Conservation (phyloP, 2,329 filamentous ascomycete genomes). For the Colletotrichum sp. region DNA sequence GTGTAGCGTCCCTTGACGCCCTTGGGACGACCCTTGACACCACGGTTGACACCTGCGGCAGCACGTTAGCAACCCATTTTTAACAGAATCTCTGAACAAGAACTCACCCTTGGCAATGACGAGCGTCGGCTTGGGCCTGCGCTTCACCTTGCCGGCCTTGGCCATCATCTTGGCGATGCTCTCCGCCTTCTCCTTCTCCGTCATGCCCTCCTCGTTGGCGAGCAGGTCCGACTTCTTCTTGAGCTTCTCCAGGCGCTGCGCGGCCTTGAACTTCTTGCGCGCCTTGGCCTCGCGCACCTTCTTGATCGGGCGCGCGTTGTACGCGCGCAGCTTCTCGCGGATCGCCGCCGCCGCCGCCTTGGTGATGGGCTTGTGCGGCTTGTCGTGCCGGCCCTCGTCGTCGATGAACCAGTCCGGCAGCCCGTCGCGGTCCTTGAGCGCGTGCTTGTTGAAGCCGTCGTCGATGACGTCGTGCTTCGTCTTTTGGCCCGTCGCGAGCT, state of each 20-base stretch:
- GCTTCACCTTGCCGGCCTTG: conserved; percentile 85
- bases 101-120: conserved; percentile 79
- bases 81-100: too few relatives aligned
- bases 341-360: conserved; percentile 90
- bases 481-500: conserved; percentile 86
- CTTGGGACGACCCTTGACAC: conserved; percentile 83
- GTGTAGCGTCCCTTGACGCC: conserved; percentile 97
- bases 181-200: conserved; percentile 93
- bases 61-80: background rate
- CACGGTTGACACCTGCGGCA: conserved; percentile 65
- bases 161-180: conserved; percentile 83
- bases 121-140: conserved; percentile 80
- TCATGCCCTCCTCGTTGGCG: conserved; percentile 88
- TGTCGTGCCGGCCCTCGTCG: conserved; percentile 86
- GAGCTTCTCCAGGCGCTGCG: conserved; percentile 88
- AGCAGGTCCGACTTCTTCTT: conserved; percentile 96
- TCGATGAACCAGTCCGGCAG: conserved; percentile 98
- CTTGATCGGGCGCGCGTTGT: conserved; percentile 97
- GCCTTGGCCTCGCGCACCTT: conserved; percentile 97
- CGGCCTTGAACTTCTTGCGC: conserved; percentile 95
- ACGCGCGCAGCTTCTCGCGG: conserved; percentile 89
- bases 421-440: conserved; percentile 89
- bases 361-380: conserved; percentile 84
- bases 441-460: conserved; percentile 91
- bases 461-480: conserved; percentile 82